Conservation (phyloP, 73 alveolate genomes). For the Paramecium tetraurelia region DNA sequence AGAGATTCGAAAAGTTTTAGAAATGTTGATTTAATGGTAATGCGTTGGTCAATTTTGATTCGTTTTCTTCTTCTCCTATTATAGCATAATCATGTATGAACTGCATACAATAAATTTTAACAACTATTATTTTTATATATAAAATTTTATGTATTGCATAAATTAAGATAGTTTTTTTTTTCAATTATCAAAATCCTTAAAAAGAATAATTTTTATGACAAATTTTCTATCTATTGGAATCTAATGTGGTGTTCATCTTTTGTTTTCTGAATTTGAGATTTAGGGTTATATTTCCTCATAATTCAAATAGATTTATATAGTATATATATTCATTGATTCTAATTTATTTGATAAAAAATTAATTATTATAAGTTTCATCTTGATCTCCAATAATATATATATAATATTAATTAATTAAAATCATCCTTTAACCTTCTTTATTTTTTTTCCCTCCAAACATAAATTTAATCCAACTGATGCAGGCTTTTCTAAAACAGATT, state of each 20-base stretch:
- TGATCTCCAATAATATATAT: not conserved
- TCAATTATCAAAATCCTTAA: not conserved
- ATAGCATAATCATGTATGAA: slow-evolving; percentile 34
- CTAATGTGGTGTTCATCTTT: not conserved
- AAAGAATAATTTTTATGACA: too few relatives aligned
- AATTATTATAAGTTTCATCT: slow-evolving; percentile 2
- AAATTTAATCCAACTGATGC: slow-evolving; percentile 56
- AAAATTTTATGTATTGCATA: not conserved
- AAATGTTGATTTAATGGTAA: slow-evolving; percentile 1
- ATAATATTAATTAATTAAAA: not conserved
- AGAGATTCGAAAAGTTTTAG: slow-evolving; percentile 1
- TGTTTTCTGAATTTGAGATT: not conserved
- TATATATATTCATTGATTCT: slow-evolving; percentile 12
- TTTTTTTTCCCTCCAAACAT: slow-evolving; percentile 47
- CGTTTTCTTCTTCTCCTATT: not conserved
- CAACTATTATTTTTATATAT: slow-evolving; percentile 18
- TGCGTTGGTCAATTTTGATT: not conserved
- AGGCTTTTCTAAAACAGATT: slow-evolving; percentile 47
- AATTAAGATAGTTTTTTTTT: not conserved
- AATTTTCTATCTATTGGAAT: not conserved
- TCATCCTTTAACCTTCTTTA: not conserved
- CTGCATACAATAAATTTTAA: not conserved
- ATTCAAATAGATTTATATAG: not conserved
- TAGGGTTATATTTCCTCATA: slow-evolving; percentile 23
- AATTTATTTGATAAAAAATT: not conserved